A percentile compares a stretch with the other conserved stretches of the same genome.
phyloP scores from a whole-genome alignment of 225 moss, liverwort and hornwort genomes.

The Pleurozium schreberi region DNA sequence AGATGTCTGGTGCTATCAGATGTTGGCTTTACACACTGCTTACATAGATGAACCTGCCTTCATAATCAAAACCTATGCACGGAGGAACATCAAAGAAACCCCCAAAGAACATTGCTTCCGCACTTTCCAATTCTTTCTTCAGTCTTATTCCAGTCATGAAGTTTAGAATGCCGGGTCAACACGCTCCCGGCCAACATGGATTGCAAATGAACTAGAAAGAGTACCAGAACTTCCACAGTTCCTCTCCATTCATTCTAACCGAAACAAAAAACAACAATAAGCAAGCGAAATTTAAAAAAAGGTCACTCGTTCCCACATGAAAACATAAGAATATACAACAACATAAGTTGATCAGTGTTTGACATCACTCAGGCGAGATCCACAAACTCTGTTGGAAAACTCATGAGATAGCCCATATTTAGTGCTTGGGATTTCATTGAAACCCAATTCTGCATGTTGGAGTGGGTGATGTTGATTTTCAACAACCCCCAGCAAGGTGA shows the following conservation, averaged over 20 bases:
- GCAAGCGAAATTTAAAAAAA: neutral
- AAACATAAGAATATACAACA: neutral
- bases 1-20: too few species aligned
- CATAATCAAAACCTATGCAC: neutral
- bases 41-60: neutral
- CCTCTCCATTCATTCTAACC: neutral
- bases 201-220: neutral
- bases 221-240: neutral
- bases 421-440: neutral
- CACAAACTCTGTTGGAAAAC: neutral
- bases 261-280: neutral
- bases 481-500: constrained; percentile 6
- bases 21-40: too few species aligned
- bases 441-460: neutral
- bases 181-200: neutral
- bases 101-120: neutral
- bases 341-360: neutral
- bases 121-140: neutral
- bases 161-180: neutral
- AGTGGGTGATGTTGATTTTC: constrained; percentile 9
- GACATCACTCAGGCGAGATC: neutral
- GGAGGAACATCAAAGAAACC: neutral
- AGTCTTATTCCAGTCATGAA: neutral
- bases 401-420: neutral
- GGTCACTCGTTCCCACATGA: neutral